Conservation (phyloP, 2,329 filamentous ascomycete genomes). For the Neofusicoccum ribis region DNA sequence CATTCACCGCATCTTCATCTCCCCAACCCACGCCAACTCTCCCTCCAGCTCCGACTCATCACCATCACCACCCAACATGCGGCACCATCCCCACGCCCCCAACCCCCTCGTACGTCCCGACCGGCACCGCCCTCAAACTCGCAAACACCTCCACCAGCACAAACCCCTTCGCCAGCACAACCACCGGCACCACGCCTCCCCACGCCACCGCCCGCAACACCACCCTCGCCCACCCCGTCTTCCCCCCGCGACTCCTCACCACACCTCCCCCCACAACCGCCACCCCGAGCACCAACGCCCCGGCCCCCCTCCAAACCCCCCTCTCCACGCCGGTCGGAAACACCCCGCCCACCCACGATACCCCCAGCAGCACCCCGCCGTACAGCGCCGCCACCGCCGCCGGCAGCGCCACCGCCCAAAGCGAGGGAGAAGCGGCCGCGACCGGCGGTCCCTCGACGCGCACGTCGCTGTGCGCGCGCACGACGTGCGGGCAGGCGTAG, state of each 20-base stretch:
- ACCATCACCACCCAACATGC: slow-evolving; percentile 17
- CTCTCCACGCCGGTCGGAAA: slow-evolving; percentile 28
- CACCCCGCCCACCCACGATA: neutral
- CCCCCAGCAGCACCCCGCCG: neutral
- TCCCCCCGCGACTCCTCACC: no score
- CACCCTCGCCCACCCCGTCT: neutral
- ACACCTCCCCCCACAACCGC: neutral
- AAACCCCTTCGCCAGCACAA: neutral
- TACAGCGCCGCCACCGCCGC: neutral
- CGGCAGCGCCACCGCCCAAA: neutral
- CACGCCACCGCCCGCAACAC: neutral
- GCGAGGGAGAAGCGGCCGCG: neutral
- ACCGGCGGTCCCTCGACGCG: neutral
- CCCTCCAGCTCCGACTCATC: neutral
- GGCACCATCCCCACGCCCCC: slow-evolving; percentile 12
- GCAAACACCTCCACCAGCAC: slow-evolving; percentile 18
- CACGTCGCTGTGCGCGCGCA: neutral
- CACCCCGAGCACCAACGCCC: neutral
- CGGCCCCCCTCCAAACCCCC: slow-evolving; percentile 25
- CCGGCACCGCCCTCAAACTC: slow-evolving; percentile 11
- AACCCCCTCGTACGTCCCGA: slow-evolving; percentile 3
- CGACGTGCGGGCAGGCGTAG: neutral
- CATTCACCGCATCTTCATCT: no score
- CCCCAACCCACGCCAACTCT: neutral
- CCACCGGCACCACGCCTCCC: neutral